These are phyloP conservation scores for Geotrichum siamense DNA, from an alignment of 1,139 yeast species.

Conservation along the genomic window DNA sequence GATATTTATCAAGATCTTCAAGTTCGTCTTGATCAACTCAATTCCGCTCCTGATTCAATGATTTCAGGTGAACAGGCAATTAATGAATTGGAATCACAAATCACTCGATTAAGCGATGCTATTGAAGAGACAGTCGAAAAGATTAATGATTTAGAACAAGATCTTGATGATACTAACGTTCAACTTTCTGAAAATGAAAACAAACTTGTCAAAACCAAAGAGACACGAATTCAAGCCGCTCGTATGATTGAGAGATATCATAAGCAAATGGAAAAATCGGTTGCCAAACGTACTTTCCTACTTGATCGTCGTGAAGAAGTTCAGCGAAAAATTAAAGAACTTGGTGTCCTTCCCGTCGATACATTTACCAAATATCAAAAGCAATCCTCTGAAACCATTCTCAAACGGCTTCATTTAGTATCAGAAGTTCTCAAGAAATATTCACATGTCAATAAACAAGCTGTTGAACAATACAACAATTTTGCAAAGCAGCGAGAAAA, in stretches of 20 bases:
- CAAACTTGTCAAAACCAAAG: conserved; percentile 45
- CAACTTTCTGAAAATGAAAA: conserved; percentile 35
- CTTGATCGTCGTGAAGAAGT: conserved; percentile 61
- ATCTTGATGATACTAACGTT: conserved; percentile 16
- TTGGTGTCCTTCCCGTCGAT: conserved; percentile 85
- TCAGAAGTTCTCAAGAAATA: conserved; percentile 55
- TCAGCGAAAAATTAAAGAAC: conserved; percentile 65
- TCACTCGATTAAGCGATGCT: conserved; percentile 7
- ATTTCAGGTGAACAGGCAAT: conserved; percentile 8
- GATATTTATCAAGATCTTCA: conserved; percentile 52
- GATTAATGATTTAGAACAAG: conserved; percentile 10
- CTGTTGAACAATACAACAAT: conserved; percentile 73
- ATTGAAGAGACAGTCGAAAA: conserved; percentile 8
- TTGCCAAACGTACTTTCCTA: conserved; percentile 58
- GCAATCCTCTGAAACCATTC: conserved; percentile 45
- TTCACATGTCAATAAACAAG: conserved; percentile 81
- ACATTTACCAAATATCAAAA: conserved; percentile 51
- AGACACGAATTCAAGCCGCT: conserved; percentile 49
- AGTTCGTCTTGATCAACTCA: conserved; percentile 38
- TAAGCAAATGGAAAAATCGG: conserved; percentile 56
- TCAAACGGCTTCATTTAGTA: conserved; percentile 49
- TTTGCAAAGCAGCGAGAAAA: conserved; percentile 70
- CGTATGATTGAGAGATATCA: conserved; percentile 56
- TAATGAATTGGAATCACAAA: conserved; percentile 13
- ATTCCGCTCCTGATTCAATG: conserved; percentile 3